A percentile compares a stretch with the other conserved stretches of the same genome.
phyloP scores from a whole-genome alignment of 1,284 basidiomycete genomes.

The Malassezia furfur region DNA sequence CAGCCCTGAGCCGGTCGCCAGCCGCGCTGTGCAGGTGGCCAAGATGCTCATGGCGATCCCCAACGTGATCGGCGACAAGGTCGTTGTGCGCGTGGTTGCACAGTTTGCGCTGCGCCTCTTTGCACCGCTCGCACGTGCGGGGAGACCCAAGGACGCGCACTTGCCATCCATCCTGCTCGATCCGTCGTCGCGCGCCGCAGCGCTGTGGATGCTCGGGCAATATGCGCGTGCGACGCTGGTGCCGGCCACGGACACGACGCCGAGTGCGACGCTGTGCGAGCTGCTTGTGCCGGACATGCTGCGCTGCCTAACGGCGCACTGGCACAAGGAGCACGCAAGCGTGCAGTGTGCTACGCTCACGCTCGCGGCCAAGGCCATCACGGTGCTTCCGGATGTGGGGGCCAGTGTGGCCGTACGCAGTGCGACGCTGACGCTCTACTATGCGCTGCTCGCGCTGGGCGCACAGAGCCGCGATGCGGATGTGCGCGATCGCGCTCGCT shows the following conservation, averaged over 20 bases:
- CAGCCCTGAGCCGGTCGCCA: background rate
- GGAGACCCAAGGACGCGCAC: background rate
- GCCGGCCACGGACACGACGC: background rate
- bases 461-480: slow-evolving; percentile 33
- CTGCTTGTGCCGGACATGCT: slow-evolving; percentile 36
- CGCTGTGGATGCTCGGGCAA: slow-evolving; percentile 44
- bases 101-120: slow-evolving; percentile 30
- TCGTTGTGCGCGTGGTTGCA: slow-evolving; percentile 22
- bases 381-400: slow-evolving; percentile 20
- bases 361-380: slow-evolving; percentile 32
- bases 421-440: slow-evolving; percentile 11
- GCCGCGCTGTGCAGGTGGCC: slow-evolving; percentile 9
- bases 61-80: background rate
- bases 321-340: slow-evolving; percentile 24
- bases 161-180: slow-evolving; percentile 5
- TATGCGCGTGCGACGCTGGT: slow-evolving; percentile 20
- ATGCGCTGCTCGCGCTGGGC: slow-evolving; percentile 32
- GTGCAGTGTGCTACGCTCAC: slow-evolving; percentile 36
- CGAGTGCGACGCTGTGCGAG: slow-evolving; percentile 26
- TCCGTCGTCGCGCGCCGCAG: slow-evolving; percentile 10
- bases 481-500: slow-evolving; percentile 37
- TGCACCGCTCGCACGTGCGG: slow-evolving; percentile 6
- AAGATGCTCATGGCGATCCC: slow-evolving; percentile 1
- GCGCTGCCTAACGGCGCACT: slow-evolving; percentile 37
- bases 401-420: slow-evolving; percentile 5